These are phyloP conservation scores for Trichoderma sp. DNA, from an alignment of 2,329 filamentous ascomycete genomes.

Conservation along the genomic window DNA sequence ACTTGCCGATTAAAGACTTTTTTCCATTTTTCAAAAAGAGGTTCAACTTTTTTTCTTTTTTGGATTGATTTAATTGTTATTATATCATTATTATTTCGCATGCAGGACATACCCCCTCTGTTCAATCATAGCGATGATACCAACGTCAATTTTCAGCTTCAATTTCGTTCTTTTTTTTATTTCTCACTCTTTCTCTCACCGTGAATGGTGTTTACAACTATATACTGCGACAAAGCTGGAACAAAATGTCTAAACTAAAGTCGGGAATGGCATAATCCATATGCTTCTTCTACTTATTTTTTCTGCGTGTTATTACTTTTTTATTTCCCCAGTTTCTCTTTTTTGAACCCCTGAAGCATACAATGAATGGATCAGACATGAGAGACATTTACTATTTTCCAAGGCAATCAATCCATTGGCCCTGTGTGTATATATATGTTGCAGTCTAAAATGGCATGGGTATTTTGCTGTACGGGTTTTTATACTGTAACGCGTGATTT, in stretches of 20 bases:
- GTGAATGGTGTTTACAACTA: not conserved
- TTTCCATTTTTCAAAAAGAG: conserved; percentile 5
- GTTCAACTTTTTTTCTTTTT: not conserved
- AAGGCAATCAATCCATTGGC: not conserved
- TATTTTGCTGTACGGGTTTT: not conserved
- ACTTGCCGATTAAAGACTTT: conserved; percentile 14
- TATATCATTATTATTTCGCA: conserved; percentile 25
- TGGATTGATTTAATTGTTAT: conserved; percentile 1
- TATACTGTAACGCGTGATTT: not conserved
- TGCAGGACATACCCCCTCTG: conserved; percentile 34
- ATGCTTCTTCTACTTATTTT: not conserved
- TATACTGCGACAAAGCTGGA: not conserved
- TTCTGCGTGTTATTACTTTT: not conserved
- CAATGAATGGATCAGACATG: not conserved
- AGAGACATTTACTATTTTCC: not conserved
- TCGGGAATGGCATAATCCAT: not conserved
- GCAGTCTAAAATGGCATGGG: not conserved
- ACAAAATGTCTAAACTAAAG: not conserved
- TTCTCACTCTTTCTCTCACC: not conserved
- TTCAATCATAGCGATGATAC: conserved; percentile 27
- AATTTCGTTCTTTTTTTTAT: conserved; percentile 1
- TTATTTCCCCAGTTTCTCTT: not conserved
- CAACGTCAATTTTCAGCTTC: conserved; percentile 18
- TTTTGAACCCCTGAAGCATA: not conserved
- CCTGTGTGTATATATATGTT: not conserved